Evolutionary conservation across 768 basidiomycete species (phyloP).

Genomic region (Panaeolus cyanescens): DNA sequence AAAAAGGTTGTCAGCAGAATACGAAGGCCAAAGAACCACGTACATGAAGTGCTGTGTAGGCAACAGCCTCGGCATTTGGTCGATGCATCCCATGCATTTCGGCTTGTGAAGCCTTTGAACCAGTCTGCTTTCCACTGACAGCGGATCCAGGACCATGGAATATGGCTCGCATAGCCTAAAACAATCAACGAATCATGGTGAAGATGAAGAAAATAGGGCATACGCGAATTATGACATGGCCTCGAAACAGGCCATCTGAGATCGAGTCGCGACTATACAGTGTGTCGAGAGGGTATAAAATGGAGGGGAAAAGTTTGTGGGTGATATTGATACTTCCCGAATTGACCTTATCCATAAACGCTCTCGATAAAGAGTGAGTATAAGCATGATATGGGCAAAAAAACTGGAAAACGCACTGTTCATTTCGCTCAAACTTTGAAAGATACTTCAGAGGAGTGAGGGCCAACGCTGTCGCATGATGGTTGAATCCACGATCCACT

Average conservation of each 20-base stretch:
- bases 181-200: background rate
- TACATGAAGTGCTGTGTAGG: slow-evolving; percentile 4
- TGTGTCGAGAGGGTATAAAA: slow-evolving; percentile 8
- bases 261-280: slow-evolving; percentile 5
- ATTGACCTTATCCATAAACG: slow-evolving; percentile 4
- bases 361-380: background rate
- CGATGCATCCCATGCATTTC: background rate
- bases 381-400: background rate
- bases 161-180: slow-evolving; percentile 9
- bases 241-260: slow-evolving; percentile 5
- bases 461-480: background rate
- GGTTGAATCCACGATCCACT: background rate
- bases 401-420: background rate
- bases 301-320: slow-evolving; percentile 3
- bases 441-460: background rate
- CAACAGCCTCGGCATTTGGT: background rate
- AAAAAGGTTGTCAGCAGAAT: background rate
- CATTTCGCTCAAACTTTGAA: background rate
- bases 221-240: slow-evolving; percentile 12
- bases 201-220: background rate
- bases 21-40: background rate
- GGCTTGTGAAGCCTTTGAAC: slow-evolving; percentile 7
- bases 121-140: background rate
- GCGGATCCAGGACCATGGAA: slow-evolving; percentile 1
- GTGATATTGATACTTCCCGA: background rate